Evolutionary conservation across 1,139 yeast species (phyloP).

Genomic region (Arxiozyma slooffiae): DNA sequence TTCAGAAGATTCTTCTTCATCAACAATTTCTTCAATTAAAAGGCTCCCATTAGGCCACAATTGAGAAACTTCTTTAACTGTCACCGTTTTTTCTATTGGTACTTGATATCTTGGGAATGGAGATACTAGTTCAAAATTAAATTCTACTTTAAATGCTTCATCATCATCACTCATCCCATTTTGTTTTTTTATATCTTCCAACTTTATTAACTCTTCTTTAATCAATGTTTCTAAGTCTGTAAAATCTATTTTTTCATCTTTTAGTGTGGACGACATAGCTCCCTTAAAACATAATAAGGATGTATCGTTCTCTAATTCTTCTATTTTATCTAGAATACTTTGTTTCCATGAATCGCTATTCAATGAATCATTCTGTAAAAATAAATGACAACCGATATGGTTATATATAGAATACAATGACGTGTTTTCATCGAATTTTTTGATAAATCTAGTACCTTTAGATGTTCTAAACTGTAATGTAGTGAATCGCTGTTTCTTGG

Average conservation of each 20-base stretch:
- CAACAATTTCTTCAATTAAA: slow-evolving; percentile 39
- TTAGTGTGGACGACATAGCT: background rate
- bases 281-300: slow-evolving; percentile 19
- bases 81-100: slow-evolving; percentile 24
- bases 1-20: slow-evolving; percentile 27
- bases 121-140: slow-evolving; percentile 42
- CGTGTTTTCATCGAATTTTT: slow-evolving; percentile 41
- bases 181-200: slow-evolving; percentile 6
- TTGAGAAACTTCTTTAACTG: slow-evolving; percentile 35
- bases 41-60: slow-evolving; percentile 58
- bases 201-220: slow-evolving; percentile 15
- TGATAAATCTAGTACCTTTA: slow-evolving; percentile 54
- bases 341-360: slow-evolving; percentile 13
- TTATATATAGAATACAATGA: slow-evolving; percentile 56
- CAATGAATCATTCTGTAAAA: slow-evolving; percentile 13
- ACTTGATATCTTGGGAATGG: slow-evolving; percentile 49
- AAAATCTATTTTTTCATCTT: slow-evolving; percentile 16
- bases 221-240: slow-evolving; percentile 11
- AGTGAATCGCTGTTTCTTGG: slow-evolving; percentile 17
- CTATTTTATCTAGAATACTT: slow-evolving; percentile 11
- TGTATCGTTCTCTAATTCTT: slow-evolving; percentile 12
- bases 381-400: slow-evolving; percentile 42
- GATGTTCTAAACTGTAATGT: slow-evolving; percentile 40
- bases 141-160: slow-evolving; percentile 31
- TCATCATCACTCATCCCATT: slow-evolving; percentile 15